Percentiles rank a stretch among this genome's conserved stretches.
phyloP scores from a whole-genome alignment of 192 early-diverging fungal species.

The Phycomyces nitens region DNA sequence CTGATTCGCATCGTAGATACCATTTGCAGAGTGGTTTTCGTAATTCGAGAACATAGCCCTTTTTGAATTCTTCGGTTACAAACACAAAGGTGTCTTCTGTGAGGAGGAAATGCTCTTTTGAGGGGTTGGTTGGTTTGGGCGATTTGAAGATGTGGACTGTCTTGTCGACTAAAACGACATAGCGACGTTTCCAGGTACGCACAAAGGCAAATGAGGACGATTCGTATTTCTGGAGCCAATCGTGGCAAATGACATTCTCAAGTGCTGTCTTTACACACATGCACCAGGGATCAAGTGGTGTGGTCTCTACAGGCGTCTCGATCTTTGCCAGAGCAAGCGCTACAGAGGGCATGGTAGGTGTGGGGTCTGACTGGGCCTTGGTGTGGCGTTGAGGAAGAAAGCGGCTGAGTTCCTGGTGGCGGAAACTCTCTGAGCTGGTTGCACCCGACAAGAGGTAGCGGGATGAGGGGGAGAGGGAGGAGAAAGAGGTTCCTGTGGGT shows the following conservation, averaged over 20 bases:
- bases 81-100: slow-evolving; percentile 32
- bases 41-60: slow-evolving; percentile 30
- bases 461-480: slow-evolving; percentile 11
- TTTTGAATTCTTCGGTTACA: slow-evolving; percentile 38
- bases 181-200: slow-evolving; percentile 29
- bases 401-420: slow-evolving; percentile 18
- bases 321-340: background rate
- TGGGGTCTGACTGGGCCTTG: slow-evolving; percentile 15
- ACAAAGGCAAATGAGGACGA: slow-evolving; percentile 23
- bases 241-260: slow-evolving; percentile 9
- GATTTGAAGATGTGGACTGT: slow-evolving; percentile 28
- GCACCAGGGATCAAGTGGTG: slow-evolving; percentile 20
- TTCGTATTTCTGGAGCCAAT: slow-evolving; percentile 25
- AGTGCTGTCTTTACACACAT: slow-evolving; percentile 18
- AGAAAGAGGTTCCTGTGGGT: slow-evolving; percentile 11
- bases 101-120: slow-evolving; percentile 24
- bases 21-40: slow-evolving; percentile 26
- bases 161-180: slow-evolving; percentile 17
- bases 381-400: slow-evolving; percentile 10
- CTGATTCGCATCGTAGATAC: slow-evolving; percentile 28
- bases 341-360: background rate
- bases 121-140: slow-evolving; percentile 16
- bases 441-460: slow-evolving; percentile 14
- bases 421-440: slow-evolving; percentile 12
- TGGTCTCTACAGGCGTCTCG: too few relatives aligned